Percentiles rank a stretch among this genome's conserved stretches.
Evolutionary conservation across 129 eudicot species (phyloP).

Genomic region (Flaveria sonorensis): DNA sequence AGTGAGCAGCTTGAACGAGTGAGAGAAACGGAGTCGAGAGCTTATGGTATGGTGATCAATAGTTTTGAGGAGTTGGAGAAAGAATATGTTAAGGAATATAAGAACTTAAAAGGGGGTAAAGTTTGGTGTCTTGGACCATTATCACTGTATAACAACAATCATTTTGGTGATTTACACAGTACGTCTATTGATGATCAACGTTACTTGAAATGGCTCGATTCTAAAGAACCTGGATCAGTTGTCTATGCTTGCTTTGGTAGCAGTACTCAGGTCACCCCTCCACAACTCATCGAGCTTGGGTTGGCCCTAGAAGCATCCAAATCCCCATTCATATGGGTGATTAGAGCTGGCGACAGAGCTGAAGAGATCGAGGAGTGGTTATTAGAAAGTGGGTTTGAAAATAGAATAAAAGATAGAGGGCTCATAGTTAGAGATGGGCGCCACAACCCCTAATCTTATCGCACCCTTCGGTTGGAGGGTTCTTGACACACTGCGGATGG

Average conservation of each 20-base stretch:
- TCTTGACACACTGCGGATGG: slow-evolving; percentile 40
- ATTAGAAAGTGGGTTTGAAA: slow-evolving; percentile 44
- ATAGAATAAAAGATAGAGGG: slow-evolving; percentile 49
- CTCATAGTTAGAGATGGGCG: slow-evolving; percentile 63
- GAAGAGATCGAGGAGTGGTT: slow-evolving; percentile 57
- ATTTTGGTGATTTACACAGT: slow-evolving; percentile 20
- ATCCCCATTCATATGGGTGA: slow-evolving; percentile 58
- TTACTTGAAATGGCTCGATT: slow-evolving; percentile 51
- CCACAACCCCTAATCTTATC: slow-evolving; percentile 60
- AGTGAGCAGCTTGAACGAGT: slow-evolving; percentile 28
- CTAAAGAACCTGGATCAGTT: slow-evolving; percentile 42
- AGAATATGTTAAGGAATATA: slow-evolving; percentile 45
- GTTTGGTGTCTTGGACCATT: slow-evolving; percentile 80
- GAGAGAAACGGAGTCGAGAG: slow-evolving; percentile 30
- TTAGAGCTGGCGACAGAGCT: slow-evolving; percentile 44
- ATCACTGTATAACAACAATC: slow-evolving; percentile 42
- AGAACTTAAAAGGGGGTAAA: slow-evolving; percentile 40
- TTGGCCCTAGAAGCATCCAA: slow-evolving; percentile 57
- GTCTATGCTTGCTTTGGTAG: slow-evolving; percentile 64
- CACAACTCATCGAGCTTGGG: slow-evolving; percentile 56
- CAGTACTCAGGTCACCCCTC: slow-evolving; percentile 31
- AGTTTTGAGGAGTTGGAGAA: slow-evolving; percentile 66
- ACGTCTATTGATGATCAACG: slow-evolving; percentile 19
- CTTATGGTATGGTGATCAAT: slow-evolving; percentile 53
- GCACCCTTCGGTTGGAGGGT: slow-evolving; percentile 52